phyloP scores from a whole-genome alignment of 306 rosid species.

The Corylus heterophylla region DNA sequence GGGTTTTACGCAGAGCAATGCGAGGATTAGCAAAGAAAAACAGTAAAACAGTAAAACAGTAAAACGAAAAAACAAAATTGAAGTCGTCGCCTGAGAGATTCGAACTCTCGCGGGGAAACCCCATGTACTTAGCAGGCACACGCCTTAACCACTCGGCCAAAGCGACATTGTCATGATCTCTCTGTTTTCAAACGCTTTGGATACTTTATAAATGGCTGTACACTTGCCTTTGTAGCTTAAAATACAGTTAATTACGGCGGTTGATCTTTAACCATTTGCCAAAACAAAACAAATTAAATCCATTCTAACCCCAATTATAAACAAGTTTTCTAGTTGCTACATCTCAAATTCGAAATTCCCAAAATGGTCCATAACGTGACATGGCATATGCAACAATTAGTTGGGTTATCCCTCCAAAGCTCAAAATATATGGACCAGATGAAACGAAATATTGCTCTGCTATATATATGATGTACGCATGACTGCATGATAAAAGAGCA shows the following conservation, averaged over 20 bases:
- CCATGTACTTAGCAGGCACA: slow-evolving; percentile 78
- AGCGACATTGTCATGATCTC: slow-evolving; percentile 20
- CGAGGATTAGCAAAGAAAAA: slow-evolving; percentile 71
- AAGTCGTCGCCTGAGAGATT: slow-evolving; percentile 58
- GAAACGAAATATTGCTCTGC: background rate
- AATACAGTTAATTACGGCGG: too few species aligned
- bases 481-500: slow-evolving; percentile 10
- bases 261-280: too few species aligned
- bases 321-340: background rate
- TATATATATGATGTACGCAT: background rate
- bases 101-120: slow-evolving; percentile 69
- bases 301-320: background rate
- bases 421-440: background rate
- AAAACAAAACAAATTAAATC: too few species aligned
- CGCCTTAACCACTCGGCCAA: slow-evolving; percentile 79
- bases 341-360: background rate
- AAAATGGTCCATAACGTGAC: background rate
- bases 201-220: too few species aligned
- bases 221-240: too few species aligned
- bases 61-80: background rate
- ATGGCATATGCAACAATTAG: background rate
- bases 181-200: too few species aligned
- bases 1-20: slow-evolving; percentile 91
- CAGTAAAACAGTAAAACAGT: too few species aligned
- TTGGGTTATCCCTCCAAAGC: too few species aligned